Percentiles rank a stretch among this genome's conserved stretches.
phyloP scores from a whole-genome alignment of 2,329 filamentous ascomycete genomes.

The Fusarium sp. region DNA sequence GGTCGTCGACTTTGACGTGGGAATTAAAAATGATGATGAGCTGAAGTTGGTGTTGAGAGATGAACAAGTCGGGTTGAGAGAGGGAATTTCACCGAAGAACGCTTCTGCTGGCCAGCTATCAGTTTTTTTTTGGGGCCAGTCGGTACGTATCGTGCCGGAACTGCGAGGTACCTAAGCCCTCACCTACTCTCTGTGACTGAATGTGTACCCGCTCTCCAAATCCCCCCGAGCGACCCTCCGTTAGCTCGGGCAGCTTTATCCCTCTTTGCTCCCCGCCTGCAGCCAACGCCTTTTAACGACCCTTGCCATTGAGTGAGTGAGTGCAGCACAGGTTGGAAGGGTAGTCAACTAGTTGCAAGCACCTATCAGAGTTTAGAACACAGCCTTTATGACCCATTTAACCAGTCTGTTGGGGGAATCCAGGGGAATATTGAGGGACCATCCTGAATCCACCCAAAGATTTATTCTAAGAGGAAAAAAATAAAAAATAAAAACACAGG shows the following conservation, averaged over 20 bases:
- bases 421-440: constrained; percentile 41
- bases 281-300: constrained; percentile 18
- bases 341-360: constrained; percentile 6
- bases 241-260: constrained; percentile 48
- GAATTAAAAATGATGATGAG: constrained; percentile 41
- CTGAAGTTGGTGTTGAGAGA: constrained; percentile 45
- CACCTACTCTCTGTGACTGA: constrained; percentile 16
- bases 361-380: constrained; percentile 31
- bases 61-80: constrained; percentile 46
- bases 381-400: constrained; percentile 26
- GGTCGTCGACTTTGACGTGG: constrained; percentile 43
- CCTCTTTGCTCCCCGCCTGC: constrained; percentile 40
- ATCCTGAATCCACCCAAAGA: constrained; percentile 30
- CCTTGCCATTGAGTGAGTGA: constrained; percentile 27
- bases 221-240: constrained; percentile 42
- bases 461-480: background rate
- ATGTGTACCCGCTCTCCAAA: constrained; percentile 41
- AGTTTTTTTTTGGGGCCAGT: constrained; percentile 49
- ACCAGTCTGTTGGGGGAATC: constrained; percentile 44
- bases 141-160: constrained; percentile 47
- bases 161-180: constrained; percentile 42
- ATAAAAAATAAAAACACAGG: constrained; percentile 1
- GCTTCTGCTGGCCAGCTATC: constrained; percentile 42
- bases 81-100: constrained; percentile 49
- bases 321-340: constrained; percentile 7